Evolutionary conservation across 768 basidiomycete genomes (phyloP).

Genomic region (Tubosaeta sp.): DNA sequence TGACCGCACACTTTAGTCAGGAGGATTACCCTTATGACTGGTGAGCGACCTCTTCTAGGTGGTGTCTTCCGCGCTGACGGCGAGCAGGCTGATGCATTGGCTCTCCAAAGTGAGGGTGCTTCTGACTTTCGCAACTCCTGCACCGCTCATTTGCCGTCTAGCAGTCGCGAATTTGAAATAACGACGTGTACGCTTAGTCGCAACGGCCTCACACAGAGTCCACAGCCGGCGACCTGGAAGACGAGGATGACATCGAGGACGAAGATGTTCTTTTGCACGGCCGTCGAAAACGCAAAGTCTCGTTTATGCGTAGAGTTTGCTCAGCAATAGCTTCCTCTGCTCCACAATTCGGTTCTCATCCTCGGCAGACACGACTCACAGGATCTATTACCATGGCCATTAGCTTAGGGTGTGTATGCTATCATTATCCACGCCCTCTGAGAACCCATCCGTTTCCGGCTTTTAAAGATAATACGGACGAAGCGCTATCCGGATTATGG

Average conservation of each 20-base stretch:
- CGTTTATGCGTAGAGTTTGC: conserved; percentile 66
- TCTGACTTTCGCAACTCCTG: conserved; percentile 1
- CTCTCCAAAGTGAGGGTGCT: conserved; percentile 64
- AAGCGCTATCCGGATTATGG: conserved; percentile 74
- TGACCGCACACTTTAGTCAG: conserved; percentile 84
- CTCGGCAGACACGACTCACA: conserved; percentile 73
- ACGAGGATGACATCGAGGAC: conserved; percentile 66
- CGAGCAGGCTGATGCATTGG: conserved; percentile 81
- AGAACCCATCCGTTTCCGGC: conserved; percentile 16
- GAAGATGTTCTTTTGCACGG: conserved; percentile 60
- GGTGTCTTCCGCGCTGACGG: conserved; percentile 1
- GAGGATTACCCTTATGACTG: conserved; percentile 88
- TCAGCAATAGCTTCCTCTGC: conserved; percentile 9
- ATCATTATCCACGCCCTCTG: conserved; percentile 14
- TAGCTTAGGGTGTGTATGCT: conserved; percentile 66
- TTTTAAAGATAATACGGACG: conserved; percentile 67
- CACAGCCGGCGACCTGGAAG: conserved; percentile 74
- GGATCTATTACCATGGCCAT: conserved; percentile 85
- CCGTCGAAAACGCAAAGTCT: conserved; percentile 70
- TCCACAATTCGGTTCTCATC: conserved; percentile 12
- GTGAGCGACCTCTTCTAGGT: conserved; percentile 34
- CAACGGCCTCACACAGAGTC: conserved; percentile 58
- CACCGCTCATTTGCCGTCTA: conserved; percentile 30
- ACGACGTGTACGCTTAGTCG: conserved; percentile 72
- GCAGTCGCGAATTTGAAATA: conserved; percentile 90